Conservation (phyloP, 1,284 basidiomycete genomes). For the Porodaedalea pini region DNA sequence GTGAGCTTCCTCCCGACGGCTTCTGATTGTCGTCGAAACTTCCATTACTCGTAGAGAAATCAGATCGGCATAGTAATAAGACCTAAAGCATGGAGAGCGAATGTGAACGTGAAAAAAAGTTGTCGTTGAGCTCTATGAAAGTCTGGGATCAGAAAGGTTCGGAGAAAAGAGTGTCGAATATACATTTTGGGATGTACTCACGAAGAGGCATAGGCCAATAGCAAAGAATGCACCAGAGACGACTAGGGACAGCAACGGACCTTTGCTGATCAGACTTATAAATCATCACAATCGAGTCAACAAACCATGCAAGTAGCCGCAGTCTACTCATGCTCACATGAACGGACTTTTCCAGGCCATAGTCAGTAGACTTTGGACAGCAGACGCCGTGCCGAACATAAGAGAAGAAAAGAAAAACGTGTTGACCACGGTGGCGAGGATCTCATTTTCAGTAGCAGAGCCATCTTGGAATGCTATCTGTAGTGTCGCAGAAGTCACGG, state of each 20-base stretch:
- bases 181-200: not conserved
- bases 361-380: not conserved
- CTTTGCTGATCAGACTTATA: too few species aligned
- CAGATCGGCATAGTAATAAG: not conserved
- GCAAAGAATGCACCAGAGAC: conserved; percentile 3
- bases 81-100: not conserved
- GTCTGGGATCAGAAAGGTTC: too few species aligned
- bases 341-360: not conserved
- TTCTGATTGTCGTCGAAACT: conserved; percentile 4
- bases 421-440: not conserved
- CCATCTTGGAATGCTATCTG: conserved; percentile 5
- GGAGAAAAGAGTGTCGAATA: not conserved
- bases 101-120: not conserved
- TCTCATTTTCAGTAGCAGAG: not conserved
- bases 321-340: too few species aligned
- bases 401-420: not conserved
- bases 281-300: too few species aligned
- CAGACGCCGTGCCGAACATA: not conserved
- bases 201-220: not conserved
- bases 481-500: conserved; percentile 5
- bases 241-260: not conserved
- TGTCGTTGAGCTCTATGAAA: not conserved
- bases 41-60: conserved; percentile 11
- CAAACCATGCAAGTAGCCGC: too few species aligned
- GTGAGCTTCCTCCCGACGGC: conserved; percentile 2